Evolutionary conservation across 768 basidiomycete genomes (phyloP).

Genomic region (Royoungia palumana): DNA sequence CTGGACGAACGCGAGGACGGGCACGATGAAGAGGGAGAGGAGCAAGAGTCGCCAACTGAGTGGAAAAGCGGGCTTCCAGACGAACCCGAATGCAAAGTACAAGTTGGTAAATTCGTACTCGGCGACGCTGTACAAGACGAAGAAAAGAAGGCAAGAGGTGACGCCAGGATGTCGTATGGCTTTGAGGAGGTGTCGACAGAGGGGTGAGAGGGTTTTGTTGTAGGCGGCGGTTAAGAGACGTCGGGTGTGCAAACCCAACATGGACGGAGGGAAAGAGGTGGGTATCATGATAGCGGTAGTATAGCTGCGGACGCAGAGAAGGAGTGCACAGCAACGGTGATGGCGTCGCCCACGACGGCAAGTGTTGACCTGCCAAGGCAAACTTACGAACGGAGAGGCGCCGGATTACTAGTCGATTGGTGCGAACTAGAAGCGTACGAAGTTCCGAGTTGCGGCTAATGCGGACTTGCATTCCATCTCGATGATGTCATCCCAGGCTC

Average conservation of each 20-base stretch:
- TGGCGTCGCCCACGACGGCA: too few species aligned
- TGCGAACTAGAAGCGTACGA: too few species aligned
- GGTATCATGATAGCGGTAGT: too few species aligned
- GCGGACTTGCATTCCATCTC: too few species aligned
- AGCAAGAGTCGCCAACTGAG: conserved; percentile 17
- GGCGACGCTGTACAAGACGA: conserved; percentile 4
- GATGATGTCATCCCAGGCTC: too few species aligned
- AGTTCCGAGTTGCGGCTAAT: too few species aligned
- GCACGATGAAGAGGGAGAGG: conserved; percentile 12
- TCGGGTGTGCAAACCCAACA: background rate
- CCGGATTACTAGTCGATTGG: too few species aligned
- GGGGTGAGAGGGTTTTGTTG: background rate
- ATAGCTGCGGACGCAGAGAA: too few species aligned
- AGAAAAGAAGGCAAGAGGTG: background rate
- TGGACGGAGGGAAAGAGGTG: background rate
- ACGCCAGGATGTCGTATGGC: background rate
- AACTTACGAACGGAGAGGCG: too few species aligned
- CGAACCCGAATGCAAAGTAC: conserved; percentile 2
- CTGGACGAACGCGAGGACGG: conserved; percentile 11
- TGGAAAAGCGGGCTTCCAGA: conserved; percentile 22
- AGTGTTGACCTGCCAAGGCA: too few species aligned
- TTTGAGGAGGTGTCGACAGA: conserved; percentile 1
- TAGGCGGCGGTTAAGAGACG: background rate
- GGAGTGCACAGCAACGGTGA: too few species aligned
- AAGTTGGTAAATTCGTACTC: conserved; percentile 6